These are phyloP conservation scores for Tetrahymena elliotti DNA, from an alignment of 73 alveolate genomes.

Conservation along the genomic window DNA sequence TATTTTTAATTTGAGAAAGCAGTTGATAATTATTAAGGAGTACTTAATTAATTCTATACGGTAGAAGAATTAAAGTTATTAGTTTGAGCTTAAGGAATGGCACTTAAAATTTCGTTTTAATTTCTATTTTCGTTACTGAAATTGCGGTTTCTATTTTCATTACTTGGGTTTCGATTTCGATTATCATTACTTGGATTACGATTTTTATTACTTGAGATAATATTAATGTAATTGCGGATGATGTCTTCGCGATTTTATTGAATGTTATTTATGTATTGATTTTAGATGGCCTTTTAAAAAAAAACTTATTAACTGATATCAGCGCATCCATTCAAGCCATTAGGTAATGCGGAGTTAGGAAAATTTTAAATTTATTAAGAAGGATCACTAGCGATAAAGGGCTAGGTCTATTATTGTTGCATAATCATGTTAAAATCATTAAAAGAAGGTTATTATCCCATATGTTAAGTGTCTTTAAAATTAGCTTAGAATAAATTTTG, in stretches of 20 bases:
- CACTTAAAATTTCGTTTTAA: background rate
- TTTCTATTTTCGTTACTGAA: background rate
- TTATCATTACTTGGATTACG: background rate
- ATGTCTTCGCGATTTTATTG: background rate
- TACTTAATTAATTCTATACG: background rate
- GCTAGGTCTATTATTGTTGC: background rate
- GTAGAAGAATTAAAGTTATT: background rate
- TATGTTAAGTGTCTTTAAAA: background rate
- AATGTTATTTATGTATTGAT: background rate
- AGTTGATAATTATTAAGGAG: background rate
- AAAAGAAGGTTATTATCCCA: background rate
- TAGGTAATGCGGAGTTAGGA: background rate
- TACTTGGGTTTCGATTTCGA: conserved; percentile 1
- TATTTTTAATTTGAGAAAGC: background rate
- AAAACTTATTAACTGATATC: background rate
- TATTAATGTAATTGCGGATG: background rate
- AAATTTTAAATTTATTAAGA: background rate
- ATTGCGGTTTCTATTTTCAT: background rate
- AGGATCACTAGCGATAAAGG: background rate
- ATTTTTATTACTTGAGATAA: background rate
- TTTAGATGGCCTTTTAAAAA: background rate
- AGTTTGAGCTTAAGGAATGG: background rate
- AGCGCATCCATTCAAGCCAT: background rate
- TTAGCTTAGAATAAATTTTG: background rate
- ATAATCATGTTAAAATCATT: background rate